Base-by-base conservation (phyloP, 2,329 filamentous ascomycete genomes). In the Ploettnerulaceae sp. region DNA sequence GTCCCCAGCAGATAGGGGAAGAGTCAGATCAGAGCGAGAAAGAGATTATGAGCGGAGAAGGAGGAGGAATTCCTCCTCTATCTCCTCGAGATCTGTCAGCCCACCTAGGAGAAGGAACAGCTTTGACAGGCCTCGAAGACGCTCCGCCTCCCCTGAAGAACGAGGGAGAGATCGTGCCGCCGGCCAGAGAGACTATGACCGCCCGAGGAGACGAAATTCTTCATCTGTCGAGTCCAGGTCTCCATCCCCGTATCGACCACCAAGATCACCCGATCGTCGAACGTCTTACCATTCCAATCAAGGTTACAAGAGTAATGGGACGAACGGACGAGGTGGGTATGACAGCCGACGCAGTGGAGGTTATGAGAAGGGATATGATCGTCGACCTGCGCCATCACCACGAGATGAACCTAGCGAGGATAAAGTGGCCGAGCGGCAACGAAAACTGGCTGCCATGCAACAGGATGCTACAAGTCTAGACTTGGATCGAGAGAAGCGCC, bases 361-460 rank as follows among this genome's bases (percentile, higher is more conserved):
- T 4, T 51, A 57, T 18, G 58, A 61, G 17, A 52, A 56, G 26
- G 57, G 58, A 35, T 58, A 65, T 56, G 58, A 49, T 49, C 50
- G 45, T 20, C 47, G 33, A 37, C 43, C 51, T 51, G 59, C 40
- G 49, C 50, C 25, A 49, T 20, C 44, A 49, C 37, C 56, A 46
- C 47, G 48, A 8, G 52, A 55, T 36, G 45, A 47, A 48, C 44
- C 43, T 48, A 24, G 52, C 44, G 53, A 57, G 12, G 65, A 67
- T 3, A 65, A 63, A 5, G 75, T 75, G 15, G 75, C 78, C 17
- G 81, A 84, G 52, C 73, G 74, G n/a, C 79, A 81, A 9, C 74
- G 76, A 18, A 86, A 81, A 62, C 67, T 89, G 14, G 84, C 81
- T 12, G 82, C 80, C 7, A 89, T 89, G 85, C 83, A 86, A 63